Evolutionary conservation across 2,329 filamentous ascomycete species (phyloP), one percentile per base, ranked within the genome.

Genomic region (Cadophora sp.): DNA sequence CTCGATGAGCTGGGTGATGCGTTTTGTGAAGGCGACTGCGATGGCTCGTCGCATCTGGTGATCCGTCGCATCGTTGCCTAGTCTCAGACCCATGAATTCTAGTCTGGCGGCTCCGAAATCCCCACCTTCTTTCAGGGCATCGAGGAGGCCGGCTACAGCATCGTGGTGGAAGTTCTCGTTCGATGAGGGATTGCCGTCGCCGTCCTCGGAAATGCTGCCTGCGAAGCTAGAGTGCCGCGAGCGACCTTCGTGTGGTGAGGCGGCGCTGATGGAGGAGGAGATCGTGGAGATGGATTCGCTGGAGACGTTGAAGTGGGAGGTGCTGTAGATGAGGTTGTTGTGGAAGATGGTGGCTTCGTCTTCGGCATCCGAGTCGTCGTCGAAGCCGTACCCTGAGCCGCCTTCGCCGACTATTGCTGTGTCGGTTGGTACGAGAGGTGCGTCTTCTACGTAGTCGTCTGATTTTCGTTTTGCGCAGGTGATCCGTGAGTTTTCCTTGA

Each of bases 61-160:
- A 76, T 97, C 95, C 0, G 93, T 94, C 2, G 96, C 96, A 76
- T 98, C 93, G 75, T 92, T 93, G 65, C 91, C 91, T 79, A 99
- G 92, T 12, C 95, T 91, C n/a, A 98, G 85, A 58, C 93, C 92
- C 83, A 94, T 97, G 71, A 99, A 92, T 79, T 99, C 96, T 40
- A 98, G 87, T 78, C 95, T 93, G 61, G 88, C 87, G 2, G 84
- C 85, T 76, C 97, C 94, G 71, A 97, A 96, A 77, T 97, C 92
- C 12, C 89, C 87, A 16, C 88, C 87, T 26, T 90, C 91, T 62
- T 91, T 90, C 51, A 98, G 85, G 27, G 93, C 92, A 76, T 97
- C 94, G 70, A 94, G 86, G n/a, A 98, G 87, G 69, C 93, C 95
- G 72, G 90, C 85, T 3, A 95, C 92, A 29, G 95, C 95, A 76